These are phyloP conservation scores for Trebouxia sp. DNA, from an alignment of 139 green algal species.

Conservation along the genomic window DNA sequence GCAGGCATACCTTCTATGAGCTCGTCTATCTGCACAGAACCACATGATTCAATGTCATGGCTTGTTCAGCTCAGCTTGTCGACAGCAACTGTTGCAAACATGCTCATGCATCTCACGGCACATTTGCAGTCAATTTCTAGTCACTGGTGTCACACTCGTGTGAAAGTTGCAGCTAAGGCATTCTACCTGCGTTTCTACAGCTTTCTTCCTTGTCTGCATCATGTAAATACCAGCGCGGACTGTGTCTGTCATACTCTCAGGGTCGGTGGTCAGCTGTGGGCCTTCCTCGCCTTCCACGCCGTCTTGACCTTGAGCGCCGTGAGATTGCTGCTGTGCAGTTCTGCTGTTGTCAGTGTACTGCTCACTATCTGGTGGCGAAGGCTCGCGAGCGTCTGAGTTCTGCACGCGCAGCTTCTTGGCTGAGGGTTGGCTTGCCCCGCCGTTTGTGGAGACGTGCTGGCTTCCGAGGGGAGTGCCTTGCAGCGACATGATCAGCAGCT, in stretches of 20 bases:
- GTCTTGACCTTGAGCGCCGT: neutral
- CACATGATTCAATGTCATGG: too few relatives aligned
- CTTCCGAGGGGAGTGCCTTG: neutral
- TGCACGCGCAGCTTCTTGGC: neutral
- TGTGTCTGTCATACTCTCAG: conserved; percentile 16
- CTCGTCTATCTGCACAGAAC: conserved; percentile 7
- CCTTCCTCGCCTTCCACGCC: neutral
- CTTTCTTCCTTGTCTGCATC: conserved; percentile 5
- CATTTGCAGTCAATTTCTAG: too few relatives aligned
- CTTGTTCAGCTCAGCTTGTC: neutral
- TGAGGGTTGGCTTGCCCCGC: neutral
- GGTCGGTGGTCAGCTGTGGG: neutral
- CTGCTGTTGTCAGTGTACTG: neutral
- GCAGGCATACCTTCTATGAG: conserved; percentile 3
- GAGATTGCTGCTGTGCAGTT: neutral
- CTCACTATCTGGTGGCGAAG: neutral
- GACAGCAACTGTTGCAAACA: too few relatives aligned
- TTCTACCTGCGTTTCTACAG: neutral
- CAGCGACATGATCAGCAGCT: neutral
- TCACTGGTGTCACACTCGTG: too few relatives aligned
- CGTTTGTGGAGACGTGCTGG: neutral
- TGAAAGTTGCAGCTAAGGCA: neutral
- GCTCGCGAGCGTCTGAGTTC: neutral
- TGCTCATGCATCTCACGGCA: too few relatives aligned
- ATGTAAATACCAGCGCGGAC: neutral